A percentile compares a stretch with the other conserved stretches of the same genome.
These are phyloP conservation scores for Circinella umbellata DNA, from an alignment of 371 early-diverging fungal species.

Conservation along the genomic window DNA sequence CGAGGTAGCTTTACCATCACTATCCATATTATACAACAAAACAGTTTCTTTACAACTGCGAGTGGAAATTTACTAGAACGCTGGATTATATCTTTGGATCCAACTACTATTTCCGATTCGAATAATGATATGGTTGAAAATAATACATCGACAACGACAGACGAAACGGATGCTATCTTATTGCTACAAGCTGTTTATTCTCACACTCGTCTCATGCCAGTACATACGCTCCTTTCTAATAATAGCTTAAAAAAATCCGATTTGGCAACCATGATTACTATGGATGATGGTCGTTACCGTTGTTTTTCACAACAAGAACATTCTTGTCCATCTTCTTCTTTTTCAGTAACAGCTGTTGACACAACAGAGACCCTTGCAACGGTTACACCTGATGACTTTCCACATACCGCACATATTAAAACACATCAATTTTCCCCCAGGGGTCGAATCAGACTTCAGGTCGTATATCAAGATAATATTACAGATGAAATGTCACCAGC, in stretches of 20 bases:
- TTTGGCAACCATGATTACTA: slow-evolving; percentile 27
- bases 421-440: slow-evolving; percentile 41
- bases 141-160: slow-evolving; percentile 11
- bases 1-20: slow-evolving; percentile 19
- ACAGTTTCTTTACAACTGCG: neutral
- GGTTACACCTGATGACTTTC: slow-evolving; percentile 33
- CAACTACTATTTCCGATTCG: neutral
- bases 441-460: slow-evolving; percentile 35
- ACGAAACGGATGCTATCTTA: slow-evolving; percentile 58
- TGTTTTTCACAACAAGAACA: slow-evolving; percentile 11
- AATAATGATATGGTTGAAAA: too few species aligned
- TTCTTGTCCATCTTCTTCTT: neutral
- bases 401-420: slow-evolving; percentile 44
- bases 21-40: slow-evolving; percentile 11
- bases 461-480: slow-evolving; percentile 43
- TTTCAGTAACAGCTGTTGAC: too few species aligned
- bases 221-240: slow-evolving; percentile 47
- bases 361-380: slow-evolving; percentile 16
- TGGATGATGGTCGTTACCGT: slow-evolving; percentile 12
- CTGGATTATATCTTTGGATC: slow-evolving; percentile 25
- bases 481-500: neutral
- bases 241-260: slow-evolving; percentile 25
- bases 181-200: slow-evolving; percentile 68
- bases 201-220: slow-evolving; percentile 62
- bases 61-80: slow-evolving; percentile 23